Conservation (phyloP, 768 basidiomycete species). For the Suillus bovinus region DNA sequence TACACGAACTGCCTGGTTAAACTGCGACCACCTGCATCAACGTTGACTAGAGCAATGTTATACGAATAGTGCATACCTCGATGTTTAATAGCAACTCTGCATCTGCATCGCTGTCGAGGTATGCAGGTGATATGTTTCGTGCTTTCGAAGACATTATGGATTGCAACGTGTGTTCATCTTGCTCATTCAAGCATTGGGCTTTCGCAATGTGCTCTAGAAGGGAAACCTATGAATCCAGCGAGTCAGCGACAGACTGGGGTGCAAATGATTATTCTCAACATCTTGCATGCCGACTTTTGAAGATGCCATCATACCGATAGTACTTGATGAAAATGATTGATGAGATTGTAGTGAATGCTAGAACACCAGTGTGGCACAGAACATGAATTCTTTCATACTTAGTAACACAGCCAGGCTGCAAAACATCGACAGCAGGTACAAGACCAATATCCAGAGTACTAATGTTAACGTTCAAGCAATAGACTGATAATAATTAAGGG, state of each 20-base stretch:
- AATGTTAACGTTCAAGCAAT: slow-evolving; percentile 5
- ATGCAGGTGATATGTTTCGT: slow-evolving; percentile 44
- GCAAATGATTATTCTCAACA: slow-evolving; percentile 20
- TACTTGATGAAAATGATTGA: not conserved
- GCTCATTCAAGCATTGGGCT: slow-evolving; percentile 73
- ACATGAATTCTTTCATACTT: not conserved
- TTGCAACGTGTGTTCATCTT: slow-evolving; percentile 48
- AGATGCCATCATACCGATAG: slow-evolving; percentile 5
- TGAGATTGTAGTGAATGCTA: not conserved
- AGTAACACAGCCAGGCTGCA: slow-evolving; percentile 2
- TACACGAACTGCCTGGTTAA: slow-evolving; percentile 68
- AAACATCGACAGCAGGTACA: slow-evolving; percentile 21
- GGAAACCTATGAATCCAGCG: slow-evolving; percentile 40
- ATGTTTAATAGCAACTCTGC: slow-evolving; percentile 72
- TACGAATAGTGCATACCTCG: slow-evolving; percentile 45
- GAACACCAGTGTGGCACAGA: not conserved
- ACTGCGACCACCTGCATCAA: slow-evolving; percentile 39
- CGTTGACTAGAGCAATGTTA: not conserved
- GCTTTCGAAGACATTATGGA: slow-evolving; percentile 46
- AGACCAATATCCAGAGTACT: slow-evolving; percentile 8
- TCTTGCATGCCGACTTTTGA: slow-evolving; percentile 22
- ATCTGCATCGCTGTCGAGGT: slow-evolving; percentile 69
- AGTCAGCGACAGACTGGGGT: not conserved
- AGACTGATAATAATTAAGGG: not conserved
- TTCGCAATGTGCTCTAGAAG: slow-evolving; percentile 59